These are phyloP conservation scores for Petunia axillaris DNA, from an alignment of 257 asterid species.

Conservation along the genomic window DNA sequence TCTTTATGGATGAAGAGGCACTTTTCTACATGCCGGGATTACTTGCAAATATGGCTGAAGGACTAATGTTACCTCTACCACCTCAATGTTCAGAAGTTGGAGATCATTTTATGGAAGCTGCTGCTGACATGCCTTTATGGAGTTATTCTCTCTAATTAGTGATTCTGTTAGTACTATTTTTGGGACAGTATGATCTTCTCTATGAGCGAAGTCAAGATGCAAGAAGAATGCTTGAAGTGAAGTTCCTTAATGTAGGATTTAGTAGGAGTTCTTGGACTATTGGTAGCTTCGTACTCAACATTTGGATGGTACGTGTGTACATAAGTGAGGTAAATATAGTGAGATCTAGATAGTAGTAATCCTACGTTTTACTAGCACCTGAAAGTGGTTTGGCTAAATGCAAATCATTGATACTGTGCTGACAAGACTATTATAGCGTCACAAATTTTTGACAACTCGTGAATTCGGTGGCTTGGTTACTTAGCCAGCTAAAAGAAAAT, in stretches of 20 bases:
- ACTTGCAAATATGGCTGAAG: conserved; percentile 54
- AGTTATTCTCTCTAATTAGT: conserved; percentile 39
- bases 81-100: conserved; percentile 31
- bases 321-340: neutral
- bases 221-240: neutral
- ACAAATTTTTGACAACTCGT: too few species aligned
- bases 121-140: conserved; percentile 55
- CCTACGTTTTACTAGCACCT: too few species aligned
- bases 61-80: conserved; percentile 64
- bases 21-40: conserved; percentile 52
- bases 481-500: neutral
- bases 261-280: neutral
- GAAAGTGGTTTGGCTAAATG: too few species aligned
- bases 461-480: neutral
- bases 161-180: neutral
- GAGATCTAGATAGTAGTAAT: neutral
- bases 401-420: neutral
- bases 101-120: conserved; percentile 37
- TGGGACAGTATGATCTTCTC: neutral
- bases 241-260: neutral
- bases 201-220: neutral
- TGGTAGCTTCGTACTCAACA: neutral
- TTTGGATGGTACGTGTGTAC: neutral
- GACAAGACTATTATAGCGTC: too few species aligned
- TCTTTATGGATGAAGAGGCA: neutral